A percentile compares a stretch with the other conserved stretches of the same genome.
Conservation (phyloP, 768 basidiomycete species). For the Chalciporus chontae region DNA sequence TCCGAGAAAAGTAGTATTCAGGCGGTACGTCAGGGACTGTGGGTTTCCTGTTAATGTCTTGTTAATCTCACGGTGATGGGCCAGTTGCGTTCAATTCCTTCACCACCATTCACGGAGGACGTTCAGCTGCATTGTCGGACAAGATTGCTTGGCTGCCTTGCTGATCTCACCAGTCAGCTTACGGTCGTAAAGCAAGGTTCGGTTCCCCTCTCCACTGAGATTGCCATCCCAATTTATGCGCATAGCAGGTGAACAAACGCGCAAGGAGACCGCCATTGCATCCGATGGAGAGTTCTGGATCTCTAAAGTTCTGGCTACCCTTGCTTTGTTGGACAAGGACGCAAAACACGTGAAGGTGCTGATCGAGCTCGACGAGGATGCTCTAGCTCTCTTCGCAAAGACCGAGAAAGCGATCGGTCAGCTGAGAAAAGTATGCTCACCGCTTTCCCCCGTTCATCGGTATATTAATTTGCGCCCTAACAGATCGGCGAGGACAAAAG, state of each 20-base stretch:
- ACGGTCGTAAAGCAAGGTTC: constrained; percentile 50
- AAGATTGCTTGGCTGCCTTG: constrained; percentile 69
- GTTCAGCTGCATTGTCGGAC: constrained; percentile 64
- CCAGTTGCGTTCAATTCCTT: constrained; percentile 56
- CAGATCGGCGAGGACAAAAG: constrained; percentile 15
- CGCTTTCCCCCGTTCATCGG: background rate
- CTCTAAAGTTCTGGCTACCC: constrained; percentile 54
- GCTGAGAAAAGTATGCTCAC: constrained; percentile 41
- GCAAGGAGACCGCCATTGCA: constrained; percentile 57
- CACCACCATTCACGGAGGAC: constrained; percentile 69
- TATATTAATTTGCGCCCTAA: background rate
- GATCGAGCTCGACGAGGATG: constrained; percentile 53
- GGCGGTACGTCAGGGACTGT: constrained; percentile 46
- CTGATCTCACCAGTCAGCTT: constrained; percentile 64
- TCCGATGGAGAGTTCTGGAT: constrained; percentile 81
- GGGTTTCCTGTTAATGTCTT: background rate
- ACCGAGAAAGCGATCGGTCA: constrained; percentile 40
- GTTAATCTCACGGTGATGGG: constrained; percentile 1
- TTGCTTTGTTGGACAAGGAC: constrained; percentile 59
- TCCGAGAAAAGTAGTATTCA: constrained; percentile 58
- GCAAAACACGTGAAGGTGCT: constrained; percentile 60
- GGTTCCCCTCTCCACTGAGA: constrained; percentile 7
- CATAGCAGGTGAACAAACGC: constrained; percentile 40
- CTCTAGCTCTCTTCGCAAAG: constrained; percentile 41
- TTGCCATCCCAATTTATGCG: constrained; percentile 1